Conservation (phyloP, 2,329 filamentous ascomycete species). For the Aspergillus ibericus region DNA sequence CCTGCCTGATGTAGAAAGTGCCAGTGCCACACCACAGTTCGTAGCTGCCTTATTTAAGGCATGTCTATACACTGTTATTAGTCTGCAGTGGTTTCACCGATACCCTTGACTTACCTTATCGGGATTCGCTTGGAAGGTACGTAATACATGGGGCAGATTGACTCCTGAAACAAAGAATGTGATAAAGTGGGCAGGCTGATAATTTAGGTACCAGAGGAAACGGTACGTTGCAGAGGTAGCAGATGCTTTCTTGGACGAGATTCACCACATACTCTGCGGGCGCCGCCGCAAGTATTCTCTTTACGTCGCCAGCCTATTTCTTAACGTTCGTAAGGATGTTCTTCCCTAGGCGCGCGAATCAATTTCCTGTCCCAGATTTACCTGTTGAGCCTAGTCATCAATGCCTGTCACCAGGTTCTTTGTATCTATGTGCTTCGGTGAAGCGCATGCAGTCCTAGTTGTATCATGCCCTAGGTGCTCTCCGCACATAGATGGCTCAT, state of each 20-base stretch:
- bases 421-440: constrained; percentile 27
- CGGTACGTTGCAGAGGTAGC: neutral
- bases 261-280: constrained; percentile 23
- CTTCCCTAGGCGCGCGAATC: constrained; percentile 10
- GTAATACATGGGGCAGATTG: too few species aligned
- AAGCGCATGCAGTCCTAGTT: constrained; percentile 31
- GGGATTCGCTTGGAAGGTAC: too few species aligned
- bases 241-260: constrained; percentile 22
- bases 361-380: constrained; percentile 29
- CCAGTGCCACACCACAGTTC: too few species aligned
- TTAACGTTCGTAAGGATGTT: constrained; percentile 23
- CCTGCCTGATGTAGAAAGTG: too few species aligned
- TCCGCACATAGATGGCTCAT: neutral
- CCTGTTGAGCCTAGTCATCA: constrained; percentile 26
- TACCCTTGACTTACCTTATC: too few species aligned
- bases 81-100: too few species aligned
- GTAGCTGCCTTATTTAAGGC: too few species aligned
- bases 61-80: too few species aligned
- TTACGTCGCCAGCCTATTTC: constrained; percentile 13
- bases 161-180: too few species aligned
- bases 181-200: too few species aligned
- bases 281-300: constrained; percentile 13
- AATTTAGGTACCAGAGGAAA: neutral
- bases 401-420: constrained; percentile 16
- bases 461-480: neutral